Evolutionary conservation across 805 yeast species (phyloP), one percentile per base, ranked within the genome.

Genomic region (Naumovozyma castellii): DNA sequence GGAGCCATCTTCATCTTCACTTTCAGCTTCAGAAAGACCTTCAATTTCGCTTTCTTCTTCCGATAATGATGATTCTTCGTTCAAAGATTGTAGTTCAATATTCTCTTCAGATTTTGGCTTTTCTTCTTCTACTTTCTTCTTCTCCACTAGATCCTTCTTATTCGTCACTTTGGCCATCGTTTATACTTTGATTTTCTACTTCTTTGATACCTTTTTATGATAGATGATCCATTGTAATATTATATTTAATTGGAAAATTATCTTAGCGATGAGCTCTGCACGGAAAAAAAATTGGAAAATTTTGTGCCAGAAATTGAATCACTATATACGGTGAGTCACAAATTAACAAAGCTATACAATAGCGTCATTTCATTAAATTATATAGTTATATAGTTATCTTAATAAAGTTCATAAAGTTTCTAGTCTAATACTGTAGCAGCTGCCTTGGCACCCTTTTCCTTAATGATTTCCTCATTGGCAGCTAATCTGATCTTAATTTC

Each of bases 401-500:
- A n/a, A n/a, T n/a, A n/a, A n/a, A n/a, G n/a, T n/a, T n/a, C n/a
- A n/a, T n/a, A n/a, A n/a, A n/a, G n/a, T 22, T 22, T 10, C 13
- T 29, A 29, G 13, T 29, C 32, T 9, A n/a, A 9, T 5, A 29
- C 15, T 8, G 36, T 40, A 9, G 38, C 40, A 17, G 39, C 42
- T 5, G 35, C 39, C 1, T 33, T 33, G 4, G 39, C 34, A 29
- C 32, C 32, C 14, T 29, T 29, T 29, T 29, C 32, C 13, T 9
- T n/a, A 5, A n/a, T n/a, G 16, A 40, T 25, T 3, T 37, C 43
- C 3, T 40, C 45, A 27, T 41, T 40, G 2, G 43, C 43, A 4
- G 43, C 16, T 34, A 38, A 32, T 54, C 87, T 70, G 13, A 74
- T 72, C 48, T 72, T 75, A 39, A 86, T 76, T 59, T 87, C 96